These are phyloP conservation scores for Tricholoma matsutake DNA, from an alignment of 768 basidiomycete species.

Conservation along the genomic window DNA sequence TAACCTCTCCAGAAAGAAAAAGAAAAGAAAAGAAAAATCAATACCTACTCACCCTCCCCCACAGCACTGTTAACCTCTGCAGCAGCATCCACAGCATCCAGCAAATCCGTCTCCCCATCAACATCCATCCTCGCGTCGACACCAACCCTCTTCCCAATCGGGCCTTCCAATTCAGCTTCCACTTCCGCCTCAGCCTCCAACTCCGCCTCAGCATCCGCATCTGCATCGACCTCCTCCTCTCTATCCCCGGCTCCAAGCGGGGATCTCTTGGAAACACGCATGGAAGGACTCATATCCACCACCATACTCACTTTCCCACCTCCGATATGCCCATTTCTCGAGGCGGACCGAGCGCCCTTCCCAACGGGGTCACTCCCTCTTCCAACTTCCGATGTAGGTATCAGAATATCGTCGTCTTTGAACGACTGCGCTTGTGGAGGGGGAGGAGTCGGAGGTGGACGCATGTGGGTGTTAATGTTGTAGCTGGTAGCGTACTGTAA, in stretches of 20 bases:
- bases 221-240: background rate
- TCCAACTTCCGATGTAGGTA: constrained; percentile 29
- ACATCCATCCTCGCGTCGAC: background rate
- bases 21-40: background rate
- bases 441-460: constrained; percentile 11
- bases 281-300: no score
- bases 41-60: background rate
- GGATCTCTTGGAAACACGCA: background rate
- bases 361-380: constrained; percentile 13
- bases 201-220: background rate
- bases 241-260: background rate
- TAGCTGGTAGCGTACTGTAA: background rate
- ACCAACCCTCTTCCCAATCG: background rate
- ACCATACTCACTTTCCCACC: background rate
- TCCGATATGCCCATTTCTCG: background rate
- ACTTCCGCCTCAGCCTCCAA: constrained; percentile 36
- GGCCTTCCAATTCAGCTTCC: constrained; percentile 23
- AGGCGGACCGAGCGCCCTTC: no score
- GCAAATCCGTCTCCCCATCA: constrained; percentile 34
- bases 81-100: constrained; percentile 51
- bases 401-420: constrained; percentile 17
- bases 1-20: no score
- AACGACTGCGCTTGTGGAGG: constrained; percentile 20
- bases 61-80: constrained; percentile 39
- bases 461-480: background rate